Evolutionary conservation across 2,329 filamentous ascomycete genomes (phyloP).

Genomic region (Blastomyces percursus): DNA sequence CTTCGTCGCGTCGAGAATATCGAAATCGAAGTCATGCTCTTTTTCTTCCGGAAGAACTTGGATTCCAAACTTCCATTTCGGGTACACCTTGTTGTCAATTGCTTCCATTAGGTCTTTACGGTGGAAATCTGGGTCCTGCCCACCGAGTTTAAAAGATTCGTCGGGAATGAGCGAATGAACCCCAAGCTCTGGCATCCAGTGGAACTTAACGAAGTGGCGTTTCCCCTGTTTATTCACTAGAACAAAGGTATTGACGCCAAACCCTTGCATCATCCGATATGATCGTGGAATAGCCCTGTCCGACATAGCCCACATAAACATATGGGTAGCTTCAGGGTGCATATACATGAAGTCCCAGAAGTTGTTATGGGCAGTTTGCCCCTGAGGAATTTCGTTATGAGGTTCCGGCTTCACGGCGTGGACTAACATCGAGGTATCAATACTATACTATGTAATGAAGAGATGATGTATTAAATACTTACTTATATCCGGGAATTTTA

Average conservation of each 20-base stretch:
- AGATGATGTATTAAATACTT: slow-evolving; percentile 8
- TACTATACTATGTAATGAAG: neutral
- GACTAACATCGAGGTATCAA: slow-evolving; percentile 19
- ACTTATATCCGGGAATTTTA: slow-evolving; percentile 60
- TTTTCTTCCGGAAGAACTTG: slow-evolving; percentile 61
- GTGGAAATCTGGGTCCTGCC: slow-evolving; percentile 72
- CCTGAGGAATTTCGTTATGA: slow-evolving; percentile 59
- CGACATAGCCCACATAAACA: slow-evolving; percentile 70
- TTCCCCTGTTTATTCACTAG: slow-evolving; percentile 58
- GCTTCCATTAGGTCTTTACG: slow-evolving; percentile 65
- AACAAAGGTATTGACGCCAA: slow-evolving; percentile 70
- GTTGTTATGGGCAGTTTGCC: slow-evolving; percentile 60
- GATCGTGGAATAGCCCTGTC: slow-evolving; percentile 63
- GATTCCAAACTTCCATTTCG: slow-evolving; percentile 75
- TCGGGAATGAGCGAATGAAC: slow-evolving; percentile 69
- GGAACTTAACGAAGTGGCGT: slow-evolving; percentile 65
- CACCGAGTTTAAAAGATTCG: slow-evolving; percentile 62
- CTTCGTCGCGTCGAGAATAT: slow-evolving; percentile 76
- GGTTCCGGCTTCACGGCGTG: slow-evolving; percentile 58
- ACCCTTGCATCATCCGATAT: slow-evolving; percentile 77
- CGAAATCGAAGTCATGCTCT: slow-evolving; percentile 71
- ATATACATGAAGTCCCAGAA: slow-evolving; percentile 65
- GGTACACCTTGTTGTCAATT: slow-evolving; percentile 59
- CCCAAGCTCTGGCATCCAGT: slow-evolving; percentile 62
- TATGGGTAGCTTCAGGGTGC: slow-evolving; percentile 62